A percentile compares a stretch with the other conserved stretches of the same genome.
These are phyloP conservation scores for Scheffersomyces lignosus DNA, from an alignment of 805 yeast species.

Conservation along the genomic window DNA sequence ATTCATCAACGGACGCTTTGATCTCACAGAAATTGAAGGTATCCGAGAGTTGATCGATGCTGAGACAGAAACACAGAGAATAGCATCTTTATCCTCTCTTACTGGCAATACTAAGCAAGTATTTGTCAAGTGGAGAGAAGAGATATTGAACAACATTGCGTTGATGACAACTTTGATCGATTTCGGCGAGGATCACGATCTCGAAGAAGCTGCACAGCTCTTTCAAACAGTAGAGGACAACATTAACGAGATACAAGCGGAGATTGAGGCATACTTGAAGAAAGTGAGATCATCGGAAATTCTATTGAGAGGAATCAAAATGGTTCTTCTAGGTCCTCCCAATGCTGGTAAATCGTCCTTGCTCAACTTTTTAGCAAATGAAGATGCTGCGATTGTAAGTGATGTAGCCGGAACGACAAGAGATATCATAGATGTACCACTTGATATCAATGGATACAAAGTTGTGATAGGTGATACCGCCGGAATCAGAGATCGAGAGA, in stretches of 20 bases:
- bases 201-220: conserved; percentile 60
- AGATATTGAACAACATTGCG: conserved; percentile 67
- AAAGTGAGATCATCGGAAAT: conserved; percentile 61
- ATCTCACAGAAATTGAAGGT: conserved; percentile 89
- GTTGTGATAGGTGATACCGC: conserved; percentile 90
- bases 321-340: conserved; percentile 85
- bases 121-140: conserved; percentile 66
- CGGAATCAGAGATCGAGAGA: conserved; percentile 61
- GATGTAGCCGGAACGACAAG: conserved; percentile 92
- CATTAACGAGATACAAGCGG: conserved; percentile 41
- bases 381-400: conserved; percentile 89
- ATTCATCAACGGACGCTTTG: conserved; percentile 78
- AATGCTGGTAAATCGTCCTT: conserved; percentile 95
- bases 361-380: conserved; percentile 69
- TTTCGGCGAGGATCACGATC: conserved; percentile 91
- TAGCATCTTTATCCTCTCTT: conserved; percentile 70
- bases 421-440: conserved; percentile 77
- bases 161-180: conserved; percentile 85
- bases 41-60: conserved; percentile 87
- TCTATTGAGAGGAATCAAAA: conserved; percentile 67
- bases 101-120: conserved; percentile 61
- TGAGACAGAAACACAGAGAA: conserved; percentile 86
- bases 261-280: conserved; percentile 44
- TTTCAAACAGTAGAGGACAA: conserved; percentile 49
- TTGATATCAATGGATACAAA: conserved; percentile 83